Evolutionary conservation across 345 rosid species (phyloP).

Genomic region (Carallia pectinifolia): DNA sequence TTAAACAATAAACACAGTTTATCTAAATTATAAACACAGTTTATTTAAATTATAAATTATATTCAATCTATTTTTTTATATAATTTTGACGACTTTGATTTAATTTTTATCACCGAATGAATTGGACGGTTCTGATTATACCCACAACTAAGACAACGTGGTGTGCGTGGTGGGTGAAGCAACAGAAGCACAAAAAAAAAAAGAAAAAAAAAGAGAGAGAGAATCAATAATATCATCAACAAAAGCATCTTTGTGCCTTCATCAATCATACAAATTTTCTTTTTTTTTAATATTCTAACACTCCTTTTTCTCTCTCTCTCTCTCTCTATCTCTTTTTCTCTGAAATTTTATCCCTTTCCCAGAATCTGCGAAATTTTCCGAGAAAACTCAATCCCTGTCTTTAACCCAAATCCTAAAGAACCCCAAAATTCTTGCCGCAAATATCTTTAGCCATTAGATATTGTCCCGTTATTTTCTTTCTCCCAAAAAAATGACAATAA

Average conservation of each 20-base stretch:
- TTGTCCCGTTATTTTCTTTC: constrained; percentile 8
- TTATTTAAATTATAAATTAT: no score
- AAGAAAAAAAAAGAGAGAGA: neutral
- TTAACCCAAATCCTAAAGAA: constrained; percentile 20
- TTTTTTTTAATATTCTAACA: neutral
- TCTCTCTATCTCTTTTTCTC: neutral
- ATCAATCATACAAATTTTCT: constrained; percentile 18
- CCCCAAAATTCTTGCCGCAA: constrained; percentile 31
- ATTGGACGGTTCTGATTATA: no score
- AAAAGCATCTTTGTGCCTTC: neutral
- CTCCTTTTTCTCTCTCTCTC: constrained; percentile 4
- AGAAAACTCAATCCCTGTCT: constrained; percentile 25
- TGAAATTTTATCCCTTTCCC: constrained; percentile 12
- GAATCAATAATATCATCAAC: neutral
- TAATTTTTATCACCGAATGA: no score
- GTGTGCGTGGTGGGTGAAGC: no score
- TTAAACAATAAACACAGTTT: no score
- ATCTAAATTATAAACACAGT: no score
- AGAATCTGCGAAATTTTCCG: constrained; percentile 29
- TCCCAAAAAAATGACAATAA: neutral
- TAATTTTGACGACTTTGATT: no score
- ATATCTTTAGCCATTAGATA: constrained; percentile 18
- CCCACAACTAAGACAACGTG: no score
- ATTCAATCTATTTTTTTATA: no score
- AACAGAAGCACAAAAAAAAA: neutral